phyloP scores from a whole-genome alignment of 306 rosid species.

The Glycine soja region DNA sequence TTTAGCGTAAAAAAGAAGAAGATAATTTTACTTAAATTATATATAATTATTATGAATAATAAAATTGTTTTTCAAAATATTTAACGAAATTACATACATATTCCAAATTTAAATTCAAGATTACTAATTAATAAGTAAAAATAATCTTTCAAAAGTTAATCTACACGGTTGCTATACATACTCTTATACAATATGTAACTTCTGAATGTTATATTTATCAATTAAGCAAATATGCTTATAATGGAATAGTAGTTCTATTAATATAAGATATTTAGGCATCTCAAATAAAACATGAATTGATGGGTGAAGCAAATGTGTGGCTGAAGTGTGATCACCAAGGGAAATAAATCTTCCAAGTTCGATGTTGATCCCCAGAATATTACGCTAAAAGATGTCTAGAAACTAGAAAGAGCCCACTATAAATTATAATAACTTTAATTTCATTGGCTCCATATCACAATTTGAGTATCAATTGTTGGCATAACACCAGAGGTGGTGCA shows the following conservation, averaged over 20 bases:
- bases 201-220: not conserved
- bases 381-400: constrained; percentile 26
- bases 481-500: not conserved
- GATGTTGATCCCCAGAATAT: constrained; percentile 38
- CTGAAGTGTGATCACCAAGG: constrained; percentile 1
- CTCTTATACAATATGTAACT: not conserved
- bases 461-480: not conserved
- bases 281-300: constrained; percentile 9
- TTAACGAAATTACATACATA: no score
- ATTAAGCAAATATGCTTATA: not conserved
- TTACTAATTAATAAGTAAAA: not conserved
- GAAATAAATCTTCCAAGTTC: not conserved
- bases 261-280: constrained; percentile 4
- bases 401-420: constrained; percentile 38
- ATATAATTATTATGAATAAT: no score
- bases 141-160: no score
- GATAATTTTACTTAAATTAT: no score
- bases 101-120: no score
- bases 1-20: no score
- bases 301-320: constrained; percentile 32
- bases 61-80: no score
- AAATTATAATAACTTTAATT: constrained; percentile 26
- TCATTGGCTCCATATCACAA: not conserved
- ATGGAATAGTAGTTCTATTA: not conserved
- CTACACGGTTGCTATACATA: no score